Evolutionary conservation across 2,329 filamentous ascomycete species (phyloP).

Genomic region (Ophiostoma populinum): DNA sequence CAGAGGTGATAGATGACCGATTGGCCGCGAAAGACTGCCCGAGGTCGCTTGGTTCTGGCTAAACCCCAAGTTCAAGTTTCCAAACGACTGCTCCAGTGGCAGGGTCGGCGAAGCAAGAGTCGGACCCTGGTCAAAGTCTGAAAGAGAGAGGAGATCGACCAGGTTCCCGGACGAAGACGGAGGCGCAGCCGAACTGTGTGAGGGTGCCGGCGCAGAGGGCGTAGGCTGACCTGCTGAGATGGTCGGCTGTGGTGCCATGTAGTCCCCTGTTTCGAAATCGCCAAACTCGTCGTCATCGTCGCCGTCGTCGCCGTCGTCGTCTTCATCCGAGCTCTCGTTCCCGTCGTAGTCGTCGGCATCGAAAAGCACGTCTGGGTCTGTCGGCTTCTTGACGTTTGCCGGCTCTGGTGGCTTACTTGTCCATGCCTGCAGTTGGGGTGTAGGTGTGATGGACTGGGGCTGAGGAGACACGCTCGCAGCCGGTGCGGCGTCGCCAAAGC

Average conservation of each 20-base stretch:
- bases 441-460: not conserved
- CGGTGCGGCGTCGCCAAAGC: conserved; percentile 15
- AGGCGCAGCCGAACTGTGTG: not conserved
- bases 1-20: conserved; percentile 17
- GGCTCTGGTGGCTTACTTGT: not conserved
- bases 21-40: conserved; percentile 13
- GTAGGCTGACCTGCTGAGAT: not conserved
- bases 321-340: conserved; percentile 19
- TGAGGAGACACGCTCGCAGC: not conserved
- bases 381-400: conserved; percentile 11
- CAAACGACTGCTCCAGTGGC: not conserved
- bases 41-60: not conserved
- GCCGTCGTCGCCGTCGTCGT: conserved; percentile 19
- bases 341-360: conserved; percentile 41
- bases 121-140: conserved; percentile 8
- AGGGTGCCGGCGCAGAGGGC: too few relatives aligned
- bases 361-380: conserved; percentile 43
- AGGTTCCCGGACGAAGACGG: too few relatives aligned
- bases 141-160: conserved; percentile 10
- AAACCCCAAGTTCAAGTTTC: not conserved
- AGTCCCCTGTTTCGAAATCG: conserved; percentile 15
- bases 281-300: conserved; percentile 14
- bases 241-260: not conserved
- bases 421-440: not conserved
- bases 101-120: not conserved